Percentiles rank a stretch among this genome's conserved stretches.
Conservation (phyloP, 768 basidiomycete genomes). For the Trametes cingulata region DNA sequence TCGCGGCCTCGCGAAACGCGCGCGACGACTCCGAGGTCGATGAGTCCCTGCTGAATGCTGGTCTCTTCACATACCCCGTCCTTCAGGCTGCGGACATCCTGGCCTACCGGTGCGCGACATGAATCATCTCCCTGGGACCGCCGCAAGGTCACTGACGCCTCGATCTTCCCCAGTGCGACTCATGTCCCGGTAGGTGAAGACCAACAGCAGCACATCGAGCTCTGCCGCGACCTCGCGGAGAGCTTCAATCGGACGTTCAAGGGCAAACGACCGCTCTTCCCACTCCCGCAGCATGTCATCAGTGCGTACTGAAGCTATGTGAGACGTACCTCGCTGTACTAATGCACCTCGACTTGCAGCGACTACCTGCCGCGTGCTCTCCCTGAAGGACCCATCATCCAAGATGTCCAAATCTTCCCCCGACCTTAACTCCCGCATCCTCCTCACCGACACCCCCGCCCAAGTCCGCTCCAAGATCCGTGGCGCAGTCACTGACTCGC, state of each 20-base stretch:
- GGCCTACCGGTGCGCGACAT: slow-evolving; percentile 63
- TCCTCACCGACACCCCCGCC: slow-evolving; percentile 71
- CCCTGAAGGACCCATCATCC: slow-evolving; percentile 77
- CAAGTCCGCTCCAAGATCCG: slow-evolving; percentile 73
- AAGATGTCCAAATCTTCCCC: slow-evolving; percentile 98
- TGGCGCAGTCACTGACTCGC: slow-evolving; percentile 84
- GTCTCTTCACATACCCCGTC: slow-evolving; percentile 90
- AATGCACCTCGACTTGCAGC: slow-evolving; percentile 44
- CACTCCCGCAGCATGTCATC: slow-evolving; percentile 67
- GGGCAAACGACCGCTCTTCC: slow-evolving; percentile 54
- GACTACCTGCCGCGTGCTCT: slow-evolving; percentile 78
- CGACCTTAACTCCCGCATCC: slow-evolving; percentile 76
- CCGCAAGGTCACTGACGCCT: neutral
- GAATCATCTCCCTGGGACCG: neutral
- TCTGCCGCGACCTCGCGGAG: slow-evolving; percentile 81
- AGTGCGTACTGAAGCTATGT: slow-evolving; percentile 52
- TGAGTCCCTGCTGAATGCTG: slow-evolving; percentile 79
- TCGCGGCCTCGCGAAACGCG: slow-evolving; percentile 74
- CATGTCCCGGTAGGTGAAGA: slow-evolving; percentile 97
- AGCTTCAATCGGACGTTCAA: slow-evolving; percentile 75
- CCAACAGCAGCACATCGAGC: slow-evolving; percentile 91
- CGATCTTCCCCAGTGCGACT: slow-evolving; percentile 58
- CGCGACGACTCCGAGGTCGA: slow-evolving; percentile 75
- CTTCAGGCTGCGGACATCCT: slow-evolving; percentile 94
- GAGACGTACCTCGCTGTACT: too few species aligned